Evolutionary conservation across 805 yeast species (phyloP).

Genomic region (Starmerella gropengiesseri): DNA sequence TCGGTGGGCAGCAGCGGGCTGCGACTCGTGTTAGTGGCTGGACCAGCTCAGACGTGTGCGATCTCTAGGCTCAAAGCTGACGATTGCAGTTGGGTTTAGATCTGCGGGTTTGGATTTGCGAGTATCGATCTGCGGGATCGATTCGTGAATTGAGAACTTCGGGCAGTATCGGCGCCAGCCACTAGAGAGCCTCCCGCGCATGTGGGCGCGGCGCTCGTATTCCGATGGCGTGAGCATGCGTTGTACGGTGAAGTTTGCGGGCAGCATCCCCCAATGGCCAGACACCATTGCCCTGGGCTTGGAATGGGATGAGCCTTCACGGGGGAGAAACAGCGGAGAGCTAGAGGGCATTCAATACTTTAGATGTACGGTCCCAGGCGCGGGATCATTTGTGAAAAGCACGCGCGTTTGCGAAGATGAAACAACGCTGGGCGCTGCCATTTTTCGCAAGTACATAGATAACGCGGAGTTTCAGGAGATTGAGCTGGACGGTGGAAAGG

Average conservation of each 20-base stretch:
- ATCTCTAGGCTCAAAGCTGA: too few relatives aligned
- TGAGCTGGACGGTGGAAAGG: constrained; percentile 45
- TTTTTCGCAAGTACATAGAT: constrained; percentile 41
- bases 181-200: neutral
- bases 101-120: too few relatives aligned
- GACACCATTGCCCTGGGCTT: constrained; percentile 51
- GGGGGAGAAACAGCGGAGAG: constrained; percentile 68
- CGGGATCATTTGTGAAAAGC: constrained; percentile 57
- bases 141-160: too few relatives aligned
- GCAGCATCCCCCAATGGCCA: constrained; percentile 56
- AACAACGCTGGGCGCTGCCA: constrained; percentile 37
- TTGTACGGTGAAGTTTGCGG: constrained; percentile 56
- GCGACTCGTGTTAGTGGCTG: too few relatives aligned
- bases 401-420: constrained; percentile 31
- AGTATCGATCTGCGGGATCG: too few relatives aligned
- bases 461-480: constrained; percentile 26
- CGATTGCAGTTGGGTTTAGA: too few relatives aligned
- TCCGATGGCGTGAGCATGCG: constrained; percentile 20
- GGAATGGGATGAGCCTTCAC: constrained; percentile 66
- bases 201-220: constrained; percentile 17
- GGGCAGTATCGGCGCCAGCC: too few relatives aligned
- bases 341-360: constrained; percentile 50
- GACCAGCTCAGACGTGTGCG: too few relatives aligned
- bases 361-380: constrained; percentile 28
- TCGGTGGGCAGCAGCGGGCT: too few relatives aligned